phyloP scores from a whole-genome alignment of 208 protist species.

The Leishmania lainsoni region DNA sequence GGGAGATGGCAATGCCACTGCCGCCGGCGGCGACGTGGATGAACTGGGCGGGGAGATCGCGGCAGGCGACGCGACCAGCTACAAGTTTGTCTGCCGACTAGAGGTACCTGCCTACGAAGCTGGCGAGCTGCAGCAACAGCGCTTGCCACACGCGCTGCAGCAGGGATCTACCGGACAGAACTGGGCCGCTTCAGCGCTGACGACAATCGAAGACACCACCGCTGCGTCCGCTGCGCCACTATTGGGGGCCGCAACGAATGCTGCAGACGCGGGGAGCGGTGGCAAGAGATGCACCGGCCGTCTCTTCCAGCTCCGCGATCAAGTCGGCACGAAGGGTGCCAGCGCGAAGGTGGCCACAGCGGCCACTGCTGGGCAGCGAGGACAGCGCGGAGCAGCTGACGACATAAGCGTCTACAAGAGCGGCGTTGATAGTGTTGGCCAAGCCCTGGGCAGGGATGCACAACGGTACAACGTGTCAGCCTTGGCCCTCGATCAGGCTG shows the following conservation, averaged over 20 bases:
- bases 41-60: conserved; percentile 1
- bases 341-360: not conserved
- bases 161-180: not conserved
- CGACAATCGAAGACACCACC: not conserved
- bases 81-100: conserved; percentile 25
- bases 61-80: conserved; percentile 10
- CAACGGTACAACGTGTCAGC: conserved; percentile 33
- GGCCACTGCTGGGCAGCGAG: not conserved
- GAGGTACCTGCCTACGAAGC: conserved; percentile 27
- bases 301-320: conserved; percentile 16
- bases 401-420: not conserved
- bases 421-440: conserved; percentile 1
- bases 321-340: not conserved
- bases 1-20: conserved; percentile 13
- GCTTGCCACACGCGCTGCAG: not conserved
- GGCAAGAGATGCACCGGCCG: not conserved
- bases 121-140: conserved; percentile 10
- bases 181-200: conserved; percentile 1
- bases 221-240: not conserved
- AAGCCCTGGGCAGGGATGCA: conserved; percentile 5
- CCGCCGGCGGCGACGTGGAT: not conserved
- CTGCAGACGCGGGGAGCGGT: not conserved
- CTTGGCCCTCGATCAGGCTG: conserved; percentile 69
- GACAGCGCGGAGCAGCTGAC: not conserved
- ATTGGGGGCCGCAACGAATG: not conserved